Base-by-base conservation (phyloP, 306 rosid genomes). In the Parietaria judaica region DNA sequence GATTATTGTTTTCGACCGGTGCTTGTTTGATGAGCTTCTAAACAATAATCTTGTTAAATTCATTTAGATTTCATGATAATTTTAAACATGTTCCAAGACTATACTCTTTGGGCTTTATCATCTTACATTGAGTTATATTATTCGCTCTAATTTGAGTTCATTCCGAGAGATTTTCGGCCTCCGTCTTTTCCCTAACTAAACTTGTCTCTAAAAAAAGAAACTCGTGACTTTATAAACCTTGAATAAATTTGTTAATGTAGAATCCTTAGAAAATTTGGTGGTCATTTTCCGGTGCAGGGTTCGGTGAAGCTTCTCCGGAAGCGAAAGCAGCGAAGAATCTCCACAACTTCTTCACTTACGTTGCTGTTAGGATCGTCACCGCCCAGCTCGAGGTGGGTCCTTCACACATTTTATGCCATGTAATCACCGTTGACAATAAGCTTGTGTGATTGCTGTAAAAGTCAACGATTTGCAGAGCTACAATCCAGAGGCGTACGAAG, bases 251-350 rank as follows among this genome's bases (percentile, higher is more conserved):
- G n/a, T n/a, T n/a, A n/a, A n/a, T n/a, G n/a, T n/a, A n/a, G n/a
- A n/a, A n/a, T n/a, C n/a, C n/a, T n/a, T n/a, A n/a, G n/a, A n/a
- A n/a, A 23, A 1, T 23, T 23, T 23, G 31, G 31, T 23, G 31
- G 31, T 39, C 49, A 16, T 63, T 3, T 14, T 60, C 56, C 14
- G 62, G 61, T 70, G 70, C 79, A 88, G 98, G 98, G 63, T 88
- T 84, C 36, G 98, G 95, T 76, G 95, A 87, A 79, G 95, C 95
- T 39, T 86, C 96, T 12, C 96, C 98, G 7, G 98, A 92, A 79
- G 81, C 79, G 36, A 92, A 84, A 78, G 98, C 86, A 56, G 96
- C 98, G 52, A 70, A 65, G 6, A 79, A 92, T 56, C 88, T 92
- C 38, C 96, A 92, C 39, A 80, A 74, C 54, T 92, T 92, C 89